These are phyloP conservation scores for Thielaviopsis musarum DNA, from an alignment of 2,329 filamentous ascomycete species.

Conservation along the genomic window DNA sequence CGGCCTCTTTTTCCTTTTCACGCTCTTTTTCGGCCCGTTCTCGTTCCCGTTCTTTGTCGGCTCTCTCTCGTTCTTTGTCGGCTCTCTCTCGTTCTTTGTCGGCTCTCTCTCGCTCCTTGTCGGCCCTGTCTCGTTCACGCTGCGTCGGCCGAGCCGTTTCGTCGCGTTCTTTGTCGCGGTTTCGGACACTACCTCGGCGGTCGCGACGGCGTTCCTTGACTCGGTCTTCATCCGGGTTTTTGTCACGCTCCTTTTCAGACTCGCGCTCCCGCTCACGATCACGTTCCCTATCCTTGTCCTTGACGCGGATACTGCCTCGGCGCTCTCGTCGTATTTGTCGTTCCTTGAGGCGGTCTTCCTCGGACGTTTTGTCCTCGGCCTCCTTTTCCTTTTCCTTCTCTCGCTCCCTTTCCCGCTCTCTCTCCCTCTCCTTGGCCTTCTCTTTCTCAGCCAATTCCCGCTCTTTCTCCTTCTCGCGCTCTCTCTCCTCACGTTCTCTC, in stretches of 20 bases:
- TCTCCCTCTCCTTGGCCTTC: background rate
- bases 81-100: conserved; percentile 5
- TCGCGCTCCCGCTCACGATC: too few species aligned
- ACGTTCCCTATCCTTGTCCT: too few species aligned
- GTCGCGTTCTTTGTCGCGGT: conserved; percentile 8
- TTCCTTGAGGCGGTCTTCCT: conserved; percentile 10
- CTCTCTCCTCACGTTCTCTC: too few species aligned
- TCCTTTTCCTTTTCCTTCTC: conserved; percentile 2
- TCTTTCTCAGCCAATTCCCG: conserved; percentile 1
- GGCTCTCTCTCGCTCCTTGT: conserved; percentile 15
- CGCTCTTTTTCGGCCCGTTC: conserved; percentile 12
- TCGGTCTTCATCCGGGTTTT: conserved; percentile 8
- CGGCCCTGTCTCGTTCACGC: conserved; percentile 6
- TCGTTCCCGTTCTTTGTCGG: conserved; percentile 10
- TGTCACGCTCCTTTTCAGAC: conserved; percentile 11
- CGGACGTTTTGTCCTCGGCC: conserved; percentile 1
- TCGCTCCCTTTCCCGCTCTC: background rate
- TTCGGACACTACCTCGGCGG: conserved; percentile 9
- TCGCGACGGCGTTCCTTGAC: conserved; percentile 8
- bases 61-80: conserved; percentile 14
- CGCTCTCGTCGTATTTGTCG: conserved; percentile 5
- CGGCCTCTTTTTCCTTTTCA: conserved; percentile 14
- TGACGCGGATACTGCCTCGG: conserved; percentile 11
- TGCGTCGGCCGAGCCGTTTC: conserved; percentile 7
- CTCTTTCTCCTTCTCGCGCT: background rate